These are phyloP conservation scores for Tricholoma matsutake DNA, from an alignment of 768 basidiomycete species.

Conservation along the genomic window DNA sequence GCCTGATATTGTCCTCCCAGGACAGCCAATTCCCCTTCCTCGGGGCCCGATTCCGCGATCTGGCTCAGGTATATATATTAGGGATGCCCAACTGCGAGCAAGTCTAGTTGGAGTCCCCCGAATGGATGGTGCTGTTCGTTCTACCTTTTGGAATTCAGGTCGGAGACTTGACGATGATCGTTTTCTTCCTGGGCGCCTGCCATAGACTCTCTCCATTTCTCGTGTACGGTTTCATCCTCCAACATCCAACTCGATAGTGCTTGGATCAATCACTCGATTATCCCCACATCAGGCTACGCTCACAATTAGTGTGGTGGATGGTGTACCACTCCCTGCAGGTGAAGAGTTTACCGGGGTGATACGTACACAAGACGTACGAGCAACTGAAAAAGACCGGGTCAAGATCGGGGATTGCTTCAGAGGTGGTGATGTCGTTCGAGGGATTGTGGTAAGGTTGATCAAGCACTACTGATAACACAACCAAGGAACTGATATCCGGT, in stretches of 20 bases:
- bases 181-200: conserved; percentile 1
- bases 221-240: conserved; percentile 74
- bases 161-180: conserved; percentile 15
- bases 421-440: conserved; percentile 87
- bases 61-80: conserved; percentile 64
- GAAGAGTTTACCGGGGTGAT: conserved; percentile 92
- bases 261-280: conserved; percentile 80
- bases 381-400: conserved; percentile 87
- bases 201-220: conserved; percentile 59
- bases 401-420: conserved; percentile 91
- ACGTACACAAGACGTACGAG: conserved; percentile 82
- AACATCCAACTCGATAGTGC: conserved; percentile 67
- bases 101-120: conserved; percentile 65
- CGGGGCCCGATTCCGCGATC: conserved; percentile 53
- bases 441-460: conserved; percentile 66
- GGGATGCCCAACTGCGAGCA: conserved; percentile 63
- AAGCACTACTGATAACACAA: background rate
- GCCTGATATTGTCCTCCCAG: conserved; percentile 56
- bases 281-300: conserved; percentile 82
- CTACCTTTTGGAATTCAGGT: conserved; percentile 11
- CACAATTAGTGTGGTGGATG: conserved; percentile 85
- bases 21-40: conserved; percentile 67
- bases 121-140: conserved; percentile 66
- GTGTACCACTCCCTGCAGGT: conserved; percentile 72
- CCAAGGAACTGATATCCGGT: background rate